Percentiles rank a stretch among this genome's conserved stretches.
Evolutionary conservation across 352 stramenopile genomes (phyloP).

Genomic region (Pythium scleroteichum): DNA sequence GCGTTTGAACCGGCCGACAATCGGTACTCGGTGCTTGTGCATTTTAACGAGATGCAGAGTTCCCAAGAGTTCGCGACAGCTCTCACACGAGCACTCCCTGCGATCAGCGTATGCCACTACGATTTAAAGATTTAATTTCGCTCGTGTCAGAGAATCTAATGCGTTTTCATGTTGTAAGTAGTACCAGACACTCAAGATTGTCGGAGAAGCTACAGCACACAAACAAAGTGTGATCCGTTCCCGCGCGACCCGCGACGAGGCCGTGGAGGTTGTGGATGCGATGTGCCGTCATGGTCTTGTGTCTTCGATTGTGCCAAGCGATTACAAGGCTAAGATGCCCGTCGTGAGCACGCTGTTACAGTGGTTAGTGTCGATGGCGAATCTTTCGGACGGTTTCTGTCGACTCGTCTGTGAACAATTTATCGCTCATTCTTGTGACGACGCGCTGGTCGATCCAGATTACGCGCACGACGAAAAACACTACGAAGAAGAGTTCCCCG

Average conservation of each 20-base stretch:
- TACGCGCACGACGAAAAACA: slow-evolving; percentile 38
- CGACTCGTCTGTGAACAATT: slow-evolving; percentile 82
- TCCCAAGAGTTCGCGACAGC: slow-evolving; percentile 82
- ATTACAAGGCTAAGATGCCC: slow-evolving; percentile 70
- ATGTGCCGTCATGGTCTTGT: slow-evolving; percentile 73
- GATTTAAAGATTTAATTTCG: background rate
- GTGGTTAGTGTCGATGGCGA: slow-evolving; percentile 81
- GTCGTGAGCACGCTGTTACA: slow-evolving; percentile 73
- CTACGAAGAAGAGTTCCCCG: slow-evolving; percentile 44
- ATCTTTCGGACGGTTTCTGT: slow-evolving; percentile 79
- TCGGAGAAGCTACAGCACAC: slow-evolving; percentile 68
- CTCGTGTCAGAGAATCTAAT: too few species aligned
- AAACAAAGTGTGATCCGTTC: slow-evolving; percentile 73
- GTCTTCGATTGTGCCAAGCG: slow-evolving; percentile 74
- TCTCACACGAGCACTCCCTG: slow-evolving; percentile 67
- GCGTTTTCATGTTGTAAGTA: slow-evolving; percentile 14
- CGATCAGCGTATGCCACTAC: slow-evolving; percentile 49
- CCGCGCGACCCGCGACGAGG: slow-evolving; percentile 67
- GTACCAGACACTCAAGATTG: slow-evolving; percentile 86
- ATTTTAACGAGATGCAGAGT: slow-evolving; percentile 93
- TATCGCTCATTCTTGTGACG: slow-evolving; percentile 26
- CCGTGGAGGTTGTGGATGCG: slow-evolving; percentile 66
- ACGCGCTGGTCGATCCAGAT: slow-evolving; percentile 15
- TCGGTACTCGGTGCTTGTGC: slow-evolving; percentile 88
- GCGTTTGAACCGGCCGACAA: slow-evolving; percentile 25